Base-by-base conservation (phyloP, 2,329 filamentous ascomycete species). In the Epichloe glyceriae region DNA sequence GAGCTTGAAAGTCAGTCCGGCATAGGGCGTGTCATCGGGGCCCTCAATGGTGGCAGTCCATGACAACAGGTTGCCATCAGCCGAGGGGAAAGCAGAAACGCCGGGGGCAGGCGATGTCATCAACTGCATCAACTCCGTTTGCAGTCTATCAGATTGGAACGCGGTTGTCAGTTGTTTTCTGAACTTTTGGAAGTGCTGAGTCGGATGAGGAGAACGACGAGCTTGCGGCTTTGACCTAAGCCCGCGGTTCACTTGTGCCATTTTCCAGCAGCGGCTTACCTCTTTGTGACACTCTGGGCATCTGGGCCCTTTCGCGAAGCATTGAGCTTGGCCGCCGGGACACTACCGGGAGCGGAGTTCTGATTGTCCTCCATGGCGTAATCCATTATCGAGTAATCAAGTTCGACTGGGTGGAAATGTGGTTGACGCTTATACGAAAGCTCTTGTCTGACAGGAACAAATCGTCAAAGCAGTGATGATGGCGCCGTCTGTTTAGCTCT, bases 41-140 rank as follows among this genome's bases (percentile, higher is more conserved):
- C 93, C 93, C 59, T 85, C 82, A 65, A 98, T 95, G 43, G 93
- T 98, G 47, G 88, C 94, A 39, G 84, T 89, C 93, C 93, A 98
- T 37, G 82, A 82, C 61, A 95, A 83, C 56, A 96, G 79, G 73
- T 96, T 93, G 65, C 88, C 87, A 64, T 94, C 88, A 37, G 83
- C 83, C 53, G 88, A 85, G 30, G 93, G 93, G 68, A 98, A 98
- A 56, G 94, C 94, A 51, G 90, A 95, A 62, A 97, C 83, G 58
- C 93, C 93, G 14, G 90, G 88, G 0, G 91, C 90, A 2, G 90
- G 85, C 41, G 90, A 90, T 61, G 89, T 90, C 93, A 98, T 97
- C 60, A 98, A 82, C 68, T 93, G 85, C 91, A 98, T 97, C 59
- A 98, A 79, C 71, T 98, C 93, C 46, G 90, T 94, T 71, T 98